Evolutionary conservation across 345 rosid genomes (phyloP), one percentile per base, ranked within the genome.

Genomic region (Carallia brachiata): DNA sequence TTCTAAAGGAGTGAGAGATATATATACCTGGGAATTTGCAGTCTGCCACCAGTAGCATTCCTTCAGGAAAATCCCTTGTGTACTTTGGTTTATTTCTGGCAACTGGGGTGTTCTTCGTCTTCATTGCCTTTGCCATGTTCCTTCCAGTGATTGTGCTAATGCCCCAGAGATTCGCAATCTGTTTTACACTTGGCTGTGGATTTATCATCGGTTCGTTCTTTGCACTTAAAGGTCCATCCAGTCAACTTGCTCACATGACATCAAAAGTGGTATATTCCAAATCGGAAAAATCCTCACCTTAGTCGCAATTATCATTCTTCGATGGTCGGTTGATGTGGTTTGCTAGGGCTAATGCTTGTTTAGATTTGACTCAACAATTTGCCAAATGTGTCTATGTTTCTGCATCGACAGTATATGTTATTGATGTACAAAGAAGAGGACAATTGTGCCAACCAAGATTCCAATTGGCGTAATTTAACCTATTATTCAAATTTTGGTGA

Each of bases 161-260:
- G 94, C 97, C 99, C 37, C 97, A 95, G 90, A 95, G 92, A 65
- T 95, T 95, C 68, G 94, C 98, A 31, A 84, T 89, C 62, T 92
- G 97, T 84, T 95, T 95, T 74, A 92, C 98, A 34, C 77, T 92
- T 23, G 99, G 99, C 55, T 90, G 99, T 75, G 79, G 80, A 67
- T 89, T 92, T 72, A 92, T 95, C 72, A 84, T 92, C 58, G 91
- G 88, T 7, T 90, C 98, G 4, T 92, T 95, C 82, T 89, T 92
- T 30, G 94, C 97, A 15, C 92, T 95, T 68, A 88, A 87, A 76
- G 99, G 99, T 75, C 91, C 98, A 17, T 74, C 77, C 82, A 84
- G 77, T 75, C 98, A 92, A 78, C 82, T 92, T 19, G 80, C 76
- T 4, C 98, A 95, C 78, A 92, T 92, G 99, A 73, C 85, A 15